Evolutionary conservation across 306 rosid genomes (phyloP).

Genomic region (Vigna mungo): DNA sequence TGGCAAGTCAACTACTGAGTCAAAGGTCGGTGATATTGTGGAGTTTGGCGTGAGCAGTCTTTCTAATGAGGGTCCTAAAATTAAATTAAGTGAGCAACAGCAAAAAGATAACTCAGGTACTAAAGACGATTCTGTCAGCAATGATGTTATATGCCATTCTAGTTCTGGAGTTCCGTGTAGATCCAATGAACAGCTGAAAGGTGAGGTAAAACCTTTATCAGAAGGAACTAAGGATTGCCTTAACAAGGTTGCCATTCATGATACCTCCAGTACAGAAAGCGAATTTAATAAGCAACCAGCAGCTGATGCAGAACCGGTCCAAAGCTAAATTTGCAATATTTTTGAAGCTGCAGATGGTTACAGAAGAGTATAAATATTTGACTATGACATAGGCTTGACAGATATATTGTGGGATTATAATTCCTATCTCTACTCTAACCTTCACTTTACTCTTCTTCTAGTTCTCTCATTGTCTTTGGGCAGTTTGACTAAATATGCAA

Average conservation of each 20-base stretch:
- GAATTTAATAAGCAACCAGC: conserved; percentile 44
- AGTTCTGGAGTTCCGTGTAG: conserved; percentile 39
- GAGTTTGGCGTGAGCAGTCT: conserved; percentile 31
- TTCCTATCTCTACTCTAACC: conserved; percentile 38
- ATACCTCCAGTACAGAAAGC: conserved; percentile 41
- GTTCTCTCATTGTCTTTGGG: conserved; percentile 31
- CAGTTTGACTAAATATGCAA: conserved; percentile 38
- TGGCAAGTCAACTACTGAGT: conserved; percentile 42
- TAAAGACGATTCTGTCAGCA: conserved; percentile 30
- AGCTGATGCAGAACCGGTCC: conserved; percentile 58
- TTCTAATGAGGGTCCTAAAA: conserved; percentile 29
- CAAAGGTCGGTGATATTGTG: conserved; percentile 42
- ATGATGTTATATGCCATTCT: conserved; percentile 33
- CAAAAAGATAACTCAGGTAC: conserved; percentile 37
- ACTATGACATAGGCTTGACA: conserved; percentile 49
- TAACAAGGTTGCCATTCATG: conserved; percentile 38
- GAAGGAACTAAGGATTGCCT: conserved; percentile 44
- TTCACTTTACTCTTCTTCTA: conserved; percentile 33
- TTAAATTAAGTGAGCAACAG: conserved; percentile 44
- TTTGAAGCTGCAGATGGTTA: conserved; percentile 39
- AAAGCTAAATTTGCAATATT: conserved; percentile 53
- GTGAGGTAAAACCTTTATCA: conserved; percentile 41
- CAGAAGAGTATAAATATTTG: conserved; percentile 35
- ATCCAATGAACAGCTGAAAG: conserved; percentile 42
- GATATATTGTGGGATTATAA: conserved; percentile 35